Conservation (phyloP, 805 yeast genomes). For the Zygosaccharomyces bailii region DNA sequence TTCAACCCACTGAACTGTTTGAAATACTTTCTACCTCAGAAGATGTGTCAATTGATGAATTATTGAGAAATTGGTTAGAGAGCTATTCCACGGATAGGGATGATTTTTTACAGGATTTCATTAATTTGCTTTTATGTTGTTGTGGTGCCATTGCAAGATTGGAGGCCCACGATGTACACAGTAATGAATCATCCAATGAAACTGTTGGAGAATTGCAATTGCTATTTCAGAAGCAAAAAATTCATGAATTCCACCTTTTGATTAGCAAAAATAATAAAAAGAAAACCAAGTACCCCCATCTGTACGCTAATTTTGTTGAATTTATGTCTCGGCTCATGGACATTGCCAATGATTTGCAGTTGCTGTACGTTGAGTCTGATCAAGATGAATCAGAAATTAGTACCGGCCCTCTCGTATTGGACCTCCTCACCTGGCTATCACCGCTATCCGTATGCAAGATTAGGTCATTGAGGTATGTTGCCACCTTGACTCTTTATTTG, state of each 20-base stretch:
- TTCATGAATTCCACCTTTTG: conserved; percentile 67
- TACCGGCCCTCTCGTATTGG: conserved; percentile 37
- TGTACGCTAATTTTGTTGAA: conserved; percentile 51
- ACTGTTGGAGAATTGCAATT: conserved; percentile 72
- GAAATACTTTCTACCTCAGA: conserved; percentile 49
- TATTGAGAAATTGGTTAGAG: conserved; percentile 58
- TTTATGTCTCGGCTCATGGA: conserved; percentile 54
- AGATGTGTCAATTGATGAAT: conserved; percentile 47
- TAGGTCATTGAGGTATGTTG: conserved; percentile 65
- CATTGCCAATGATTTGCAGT: conserved; percentile 58
- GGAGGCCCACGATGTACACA: conserved; percentile 71
- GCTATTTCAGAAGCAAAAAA: conserved; percentile 54
- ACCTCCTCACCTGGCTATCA: conserved; percentile 69
- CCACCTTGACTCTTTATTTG: conserved; percentile 56
- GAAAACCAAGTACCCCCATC: conserved; percentile 38
- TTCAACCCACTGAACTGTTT: conserved; percentile 47
- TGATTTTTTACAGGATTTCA: conserved; percentile 54
- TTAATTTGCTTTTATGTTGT: conserved; percentile 65
- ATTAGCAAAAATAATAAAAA: conserved; percentile 49
- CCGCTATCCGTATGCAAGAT: conserved; percentile 66
- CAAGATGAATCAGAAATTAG: conserved; percentile 29
- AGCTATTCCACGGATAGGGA: conserved; percentile 43
- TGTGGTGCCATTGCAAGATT: conserved; percentile 69
- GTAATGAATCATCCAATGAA: conserved; percentile 64
- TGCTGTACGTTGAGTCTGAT: conserved; percentile 43